Base-by-base conservation (phyloP, 306 rosid genomes). In the Malus domestica region DNA sequence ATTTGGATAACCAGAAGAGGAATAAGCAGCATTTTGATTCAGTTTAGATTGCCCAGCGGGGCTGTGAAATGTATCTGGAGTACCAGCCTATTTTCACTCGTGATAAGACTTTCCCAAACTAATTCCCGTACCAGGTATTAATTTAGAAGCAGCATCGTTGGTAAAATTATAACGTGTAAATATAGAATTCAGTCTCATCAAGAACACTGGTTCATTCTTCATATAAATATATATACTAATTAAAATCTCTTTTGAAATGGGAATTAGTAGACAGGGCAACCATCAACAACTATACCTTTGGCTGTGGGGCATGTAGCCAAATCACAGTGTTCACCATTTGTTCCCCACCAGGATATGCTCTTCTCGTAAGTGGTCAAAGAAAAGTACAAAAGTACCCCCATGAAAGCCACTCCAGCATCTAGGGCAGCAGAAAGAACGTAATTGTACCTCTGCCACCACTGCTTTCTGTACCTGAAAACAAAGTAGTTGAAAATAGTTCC, bases 271-370 rank as follows among this genome's bases (percentile, higher is more conserved):
- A 78, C 67, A 79, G 95, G 95, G 72, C 95, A 91, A 7, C 82
- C 90, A 6, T 73, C 74, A 49, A 27, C 80, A 35, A 22, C 38
- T 7, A 91, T 23, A 6, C 94, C 97, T 71, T 86, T 80, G 0
- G 94, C 91, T 3, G 92, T 89, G 0, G 97, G 94, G 68, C 97
- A 91, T 0, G 2, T 19, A 4, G 89, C 90, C 29, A 91, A 76
- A 0, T 63, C 63, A 64, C 93, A 91, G n/a, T 88, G 92, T 33
- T 89, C 92, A 6, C 86, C 85, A 19, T 58, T 67, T 1, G 79
- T n/a, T 6, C 91, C 95, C 94, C 95, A 88, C 92, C 95, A 89
- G 0, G 71, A 0, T 18, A 89, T 0, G 57, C 72, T 49, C 45
- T 3, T 80, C 2, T 38, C 73, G 18, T 69, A 54, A 82, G 73